These are phyloP conservation scores for Rhizomucor pusillus DNA, from an alignment of 371 early-diverging fungal species.

Conservation along the genomic window DNA sequence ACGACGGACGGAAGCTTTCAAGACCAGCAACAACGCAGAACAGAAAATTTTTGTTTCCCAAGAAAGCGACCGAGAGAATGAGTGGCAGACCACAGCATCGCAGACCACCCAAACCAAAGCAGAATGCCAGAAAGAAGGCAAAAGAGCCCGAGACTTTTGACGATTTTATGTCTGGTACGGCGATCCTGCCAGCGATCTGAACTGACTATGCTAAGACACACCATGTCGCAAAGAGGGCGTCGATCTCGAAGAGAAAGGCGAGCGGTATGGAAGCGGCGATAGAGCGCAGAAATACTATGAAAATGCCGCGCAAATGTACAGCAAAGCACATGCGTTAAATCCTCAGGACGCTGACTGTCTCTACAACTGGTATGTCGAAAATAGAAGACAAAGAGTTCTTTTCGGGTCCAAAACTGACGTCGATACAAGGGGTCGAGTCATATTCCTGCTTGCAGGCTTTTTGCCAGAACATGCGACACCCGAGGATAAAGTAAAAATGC, in stretches of 20 bases:
- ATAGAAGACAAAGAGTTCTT: not conserved
- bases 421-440: conserved; percentile 56
- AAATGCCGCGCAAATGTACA: conserved; percentile 62
- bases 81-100: conserved; percentile 7
- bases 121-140: conserved; percentile 30
- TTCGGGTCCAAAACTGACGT: not conserved
- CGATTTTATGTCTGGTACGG: conserved; percentile 40
- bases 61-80: not conserved
- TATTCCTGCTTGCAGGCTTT: conserved; percentile 64
- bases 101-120: conserved; percentile 14
- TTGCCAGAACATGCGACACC: conserved; percentile 42
- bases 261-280: conserved; percentile 64
- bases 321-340: conserved; percentile 55
- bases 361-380: conserved; percentile 59
- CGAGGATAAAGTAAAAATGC: conserved; percentile 44
- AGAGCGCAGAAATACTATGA: conserved; percentile 68
- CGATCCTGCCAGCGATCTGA: not conserved
- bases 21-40: no score
- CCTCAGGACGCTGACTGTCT: conserved; percentile 59
- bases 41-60: no score
- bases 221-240: conserved; percentile 50
- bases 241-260: conserved; percentile 68
- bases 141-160: conserved; percentile 46
- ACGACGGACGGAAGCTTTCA: no score
- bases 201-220: not conserved